Evolutionary conservation across 495 filamentous ascomycete genomes (phyloP).

Genomic region (Penicillium salamii): DNA sequence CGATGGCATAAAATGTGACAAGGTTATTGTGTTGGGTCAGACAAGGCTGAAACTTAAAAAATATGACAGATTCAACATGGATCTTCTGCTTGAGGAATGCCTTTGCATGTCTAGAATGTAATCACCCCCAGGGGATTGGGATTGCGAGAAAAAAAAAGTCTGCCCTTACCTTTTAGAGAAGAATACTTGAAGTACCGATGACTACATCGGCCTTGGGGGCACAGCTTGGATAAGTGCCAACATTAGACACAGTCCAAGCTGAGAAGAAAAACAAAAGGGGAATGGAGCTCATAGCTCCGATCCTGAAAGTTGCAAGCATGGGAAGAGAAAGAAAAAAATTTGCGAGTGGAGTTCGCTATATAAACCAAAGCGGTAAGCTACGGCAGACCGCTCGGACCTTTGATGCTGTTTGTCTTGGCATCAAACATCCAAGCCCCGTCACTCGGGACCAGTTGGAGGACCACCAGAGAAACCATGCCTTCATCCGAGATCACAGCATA

Average conservation of each 20-base stretch:
- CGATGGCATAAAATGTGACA: constrained; percentile 22
- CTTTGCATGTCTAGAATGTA: constrained; percentile 79
- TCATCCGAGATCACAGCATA: too few relatives aligned
- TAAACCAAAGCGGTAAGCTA: constrained; percentile 17
- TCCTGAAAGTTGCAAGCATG: constrained; percentile 19
- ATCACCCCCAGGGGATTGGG: constrained; percentile 58
- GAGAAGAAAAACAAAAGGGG: constrained; percentile 10
- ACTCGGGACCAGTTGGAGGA: too few relatives aligned
- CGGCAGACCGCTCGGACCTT: constrained; percentile 9
- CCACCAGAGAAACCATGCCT: too few relatives aligned
- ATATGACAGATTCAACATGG: constrained; percentile 79
- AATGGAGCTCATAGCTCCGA: constrained; percentile 14
- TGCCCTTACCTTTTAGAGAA: constrained; percentile 56
- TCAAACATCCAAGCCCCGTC: constrained; percentile 4
- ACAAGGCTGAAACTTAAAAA: constrained; percentile 98
- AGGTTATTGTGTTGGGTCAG: constrained; percentile 56
- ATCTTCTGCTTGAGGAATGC: constrained; percentile 97
- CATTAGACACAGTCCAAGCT: constrained; percentile 12
- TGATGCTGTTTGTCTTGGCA: constrained; percentile 11
- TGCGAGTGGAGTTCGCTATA: constrained; percentile 36
- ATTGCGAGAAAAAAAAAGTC: constrained; percentile 16
- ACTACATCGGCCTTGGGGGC: background rate
- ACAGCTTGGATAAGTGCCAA: constrained; percentile 1
- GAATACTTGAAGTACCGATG: background rate
- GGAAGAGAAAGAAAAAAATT: constrained; percentile 31